Conservation (phyloP, 805 yeast genomes). For the Nakazawaea peltata region DNA sequence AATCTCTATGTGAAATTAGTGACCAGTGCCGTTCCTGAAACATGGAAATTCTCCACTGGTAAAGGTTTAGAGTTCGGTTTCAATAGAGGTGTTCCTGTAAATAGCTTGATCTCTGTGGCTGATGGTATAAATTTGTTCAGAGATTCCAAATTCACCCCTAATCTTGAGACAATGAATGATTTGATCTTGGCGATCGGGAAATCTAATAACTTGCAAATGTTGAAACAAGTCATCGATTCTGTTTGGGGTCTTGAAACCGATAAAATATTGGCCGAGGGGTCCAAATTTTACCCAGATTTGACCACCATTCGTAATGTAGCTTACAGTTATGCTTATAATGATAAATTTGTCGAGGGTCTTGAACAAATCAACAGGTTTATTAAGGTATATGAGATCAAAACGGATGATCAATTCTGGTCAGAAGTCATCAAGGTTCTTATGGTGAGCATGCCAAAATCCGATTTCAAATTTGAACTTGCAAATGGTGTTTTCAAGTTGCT, state of each 20-base stretch:
- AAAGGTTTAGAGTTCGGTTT: constrained; percentile 11
- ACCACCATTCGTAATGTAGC: constrained; percentile 19
- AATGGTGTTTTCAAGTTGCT: constrained; percentile 9
- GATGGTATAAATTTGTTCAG: constrained; percentile 12
- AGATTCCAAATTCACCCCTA: constrained; percentile 10
- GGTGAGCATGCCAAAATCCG: constrained; percentile 15
- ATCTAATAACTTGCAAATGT: constrained; percentile 16
- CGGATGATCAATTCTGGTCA: constrained; percentile 18
- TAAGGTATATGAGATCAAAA: constrained; percentile 15
- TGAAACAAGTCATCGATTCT: constrained; percentile 16
- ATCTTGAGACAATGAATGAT: constrained; percentile 15
- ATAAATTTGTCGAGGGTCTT: constrained; percentile 20
- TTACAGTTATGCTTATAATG: constrained; percentile 21
- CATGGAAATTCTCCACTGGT: constrained; percentile 17
- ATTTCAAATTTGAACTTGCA: constrained; percentile 15
- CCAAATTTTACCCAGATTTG: constrained; percentile 18
- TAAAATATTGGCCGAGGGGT: not conserved
- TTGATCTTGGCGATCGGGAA: constrained; percentile 22
- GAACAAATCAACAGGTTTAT: constrained; percentile 17
- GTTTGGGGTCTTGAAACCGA: constrained; percentile 20
- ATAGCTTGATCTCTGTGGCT: constrained; percentile 11
- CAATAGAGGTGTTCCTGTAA: constrained; percentile 10
- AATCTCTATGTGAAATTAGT: constrained; percentile 16
- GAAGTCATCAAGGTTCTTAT: constrained; percentile 18
- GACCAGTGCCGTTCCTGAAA: constrained; percentile 15